Evolutionary conservation across 2,329 filamentous ascomycete species (phyloP).

Genomic region (Talaromyces sp.): DNA sequence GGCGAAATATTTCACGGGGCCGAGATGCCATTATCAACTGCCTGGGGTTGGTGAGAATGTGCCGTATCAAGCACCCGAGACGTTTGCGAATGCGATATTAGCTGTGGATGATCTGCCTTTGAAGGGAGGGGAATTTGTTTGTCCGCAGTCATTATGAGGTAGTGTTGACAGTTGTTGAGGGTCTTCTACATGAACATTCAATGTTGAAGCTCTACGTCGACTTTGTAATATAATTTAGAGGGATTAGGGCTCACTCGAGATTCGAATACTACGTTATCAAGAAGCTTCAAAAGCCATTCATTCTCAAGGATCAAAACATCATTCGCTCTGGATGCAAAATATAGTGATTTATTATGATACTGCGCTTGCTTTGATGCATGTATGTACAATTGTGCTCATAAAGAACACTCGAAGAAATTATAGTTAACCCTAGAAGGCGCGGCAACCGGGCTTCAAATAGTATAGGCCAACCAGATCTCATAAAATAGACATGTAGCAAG

Average conservation of each 20-base stretch:
- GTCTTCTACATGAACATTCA: too few relatives aligned
- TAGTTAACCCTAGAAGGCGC: neutral
- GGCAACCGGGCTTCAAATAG: neutral
- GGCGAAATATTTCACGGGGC: slow-evolving; percentile 19
- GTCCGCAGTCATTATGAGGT: neutral
- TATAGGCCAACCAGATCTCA: neutral
- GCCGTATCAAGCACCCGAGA: slow-evolving; percentile 18
- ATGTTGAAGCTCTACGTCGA: too few relatives aligned
- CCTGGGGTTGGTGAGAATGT: slow-evolving; percentile 21
- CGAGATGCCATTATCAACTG: slow-evolving; percentile 19
- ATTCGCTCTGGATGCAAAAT: neutral
- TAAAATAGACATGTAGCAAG: too few relatives aligned
- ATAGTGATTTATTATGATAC: neutral
- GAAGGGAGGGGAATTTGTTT: neutral
- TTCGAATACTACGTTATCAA: too few relatives aligned
- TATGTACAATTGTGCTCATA: neutral
- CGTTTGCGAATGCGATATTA: slow-evolving; percentile 21
- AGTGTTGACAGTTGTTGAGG: too few relatives aligned
- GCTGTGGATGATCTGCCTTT: slow-evolving; percentile 15
- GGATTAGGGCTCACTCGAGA: too few relatives aligned
- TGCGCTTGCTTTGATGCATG: neutral
- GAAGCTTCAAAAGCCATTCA: too few relatives aligned
- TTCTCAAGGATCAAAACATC: neutral
- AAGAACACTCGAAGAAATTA: too few relatives aligned
- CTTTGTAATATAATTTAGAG: too few relatives aligned